These are phyloP conservation scores for Nitzschia palea DNA, from an alignment of 108 stramenopile species.

Conservation along the genomic window DNA sequence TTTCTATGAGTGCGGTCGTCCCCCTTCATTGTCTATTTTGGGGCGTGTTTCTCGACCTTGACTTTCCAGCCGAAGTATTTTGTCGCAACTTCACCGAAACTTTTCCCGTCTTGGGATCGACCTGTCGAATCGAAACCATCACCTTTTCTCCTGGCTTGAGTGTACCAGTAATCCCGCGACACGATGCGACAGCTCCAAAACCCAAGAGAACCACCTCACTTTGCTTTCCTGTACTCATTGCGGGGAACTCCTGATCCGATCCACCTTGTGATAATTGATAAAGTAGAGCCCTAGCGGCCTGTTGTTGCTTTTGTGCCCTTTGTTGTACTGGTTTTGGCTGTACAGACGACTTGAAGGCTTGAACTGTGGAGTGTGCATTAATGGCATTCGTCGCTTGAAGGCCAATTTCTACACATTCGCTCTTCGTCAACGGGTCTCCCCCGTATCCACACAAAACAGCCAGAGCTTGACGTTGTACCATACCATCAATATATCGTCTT, in stretches of 20 bases:
- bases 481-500: conserved; percentile 79
- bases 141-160: conserved; percentile 54
- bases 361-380: conserved; percentile 49
- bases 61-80: neutral
- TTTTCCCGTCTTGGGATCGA: conserved; percentile 54
- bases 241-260: conserved; percentile 26
- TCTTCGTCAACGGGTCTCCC: conserved; percentile 44
- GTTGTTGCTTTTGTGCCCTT: conserved; percentile 18
- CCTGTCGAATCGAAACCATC: conserved; percentile 48
- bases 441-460: conserved; percentile 70
- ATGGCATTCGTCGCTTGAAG: conserved; percentile 46
- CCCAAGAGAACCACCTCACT: conserved; percentile 68
- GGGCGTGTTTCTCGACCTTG: too few species aligned
- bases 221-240: conserved; percentile 62
- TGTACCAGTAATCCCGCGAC: conserved; percentile 53
- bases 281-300: conserved; percentile 36
- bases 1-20: too few species aligned
- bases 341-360: conserved; percentile 31
- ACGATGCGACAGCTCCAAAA: conserved; percentile 48
- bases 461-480: conserved; percentile 76
- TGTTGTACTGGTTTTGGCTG: neutral
- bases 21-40: too few species aligned
- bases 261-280: neutral
- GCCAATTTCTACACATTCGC: conserved; percentile 61
- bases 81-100: conserved; percentile 1